These are phyloP conservation scores for Volutella citrinella DNA, from an alignment of 2,329 filamentous ascomycete genomes.

Conservation along the genomic window DNA sequence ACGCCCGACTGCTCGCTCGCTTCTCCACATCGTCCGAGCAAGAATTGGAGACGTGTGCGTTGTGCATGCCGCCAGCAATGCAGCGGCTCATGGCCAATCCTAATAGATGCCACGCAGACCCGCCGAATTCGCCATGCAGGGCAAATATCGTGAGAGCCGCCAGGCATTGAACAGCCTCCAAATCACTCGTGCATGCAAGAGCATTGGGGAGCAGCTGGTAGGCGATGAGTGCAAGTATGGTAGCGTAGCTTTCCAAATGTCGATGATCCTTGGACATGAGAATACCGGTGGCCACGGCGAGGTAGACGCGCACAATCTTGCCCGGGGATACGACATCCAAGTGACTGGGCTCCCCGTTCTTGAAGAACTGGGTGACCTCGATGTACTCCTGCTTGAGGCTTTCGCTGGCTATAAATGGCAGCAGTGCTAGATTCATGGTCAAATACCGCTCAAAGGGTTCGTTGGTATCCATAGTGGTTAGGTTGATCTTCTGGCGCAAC, in stretches of 20 bases:
- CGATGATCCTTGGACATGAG: conserved; percentile 7
- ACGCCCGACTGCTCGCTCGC: conserved; percentile 2
- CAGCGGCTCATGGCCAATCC: conserved; percentile 9
- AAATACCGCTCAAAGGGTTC: conserved; percentile 5
- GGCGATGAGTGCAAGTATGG: conserved; percentile 4
- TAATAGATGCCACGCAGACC: conserved; percentile 11
- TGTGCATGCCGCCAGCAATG: conserved; percentile 10
- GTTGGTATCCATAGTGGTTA: conserved; percentile 6
- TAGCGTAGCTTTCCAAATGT: conserved; percentile 10
- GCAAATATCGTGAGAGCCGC: conserved; percentile 5
- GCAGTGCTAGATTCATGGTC: background rate
- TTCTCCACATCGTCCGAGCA: conserved; percentile 2
- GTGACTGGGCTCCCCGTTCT: background rate
- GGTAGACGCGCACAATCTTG: conserved; percentile 4
- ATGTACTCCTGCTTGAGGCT: background rate
- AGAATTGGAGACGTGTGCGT: background rate
- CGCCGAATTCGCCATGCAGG: conserved; percentile 8
- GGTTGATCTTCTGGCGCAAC: conserved; percentile 6
- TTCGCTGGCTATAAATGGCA: conserved; percentile 5
- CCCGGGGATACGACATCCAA: conserved; percentile 2
- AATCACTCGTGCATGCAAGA: conserved; percentile 1
- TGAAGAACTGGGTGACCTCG: background rate
- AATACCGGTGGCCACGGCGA: conserved; percentile 7
- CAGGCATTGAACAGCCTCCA: conserved; percentile 7
- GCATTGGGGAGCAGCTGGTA: conserved; percentile 6